Evolutionary conservation across 179 eudicot genomes (phyloP).

Genomic region (Monotropa hypopitys): DNA sequence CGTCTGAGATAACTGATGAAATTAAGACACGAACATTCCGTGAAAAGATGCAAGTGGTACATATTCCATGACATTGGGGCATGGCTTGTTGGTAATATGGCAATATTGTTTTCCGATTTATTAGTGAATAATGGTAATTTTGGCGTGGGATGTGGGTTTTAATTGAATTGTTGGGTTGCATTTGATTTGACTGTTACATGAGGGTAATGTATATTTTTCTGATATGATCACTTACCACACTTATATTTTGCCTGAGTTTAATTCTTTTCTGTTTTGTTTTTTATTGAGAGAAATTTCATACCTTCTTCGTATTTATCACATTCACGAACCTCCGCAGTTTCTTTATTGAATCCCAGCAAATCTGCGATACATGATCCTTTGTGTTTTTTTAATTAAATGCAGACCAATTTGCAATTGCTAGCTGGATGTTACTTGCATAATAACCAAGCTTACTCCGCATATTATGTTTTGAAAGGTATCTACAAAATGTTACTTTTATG

Average conservation of each 20-base stretch:
- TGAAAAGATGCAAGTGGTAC: background rate
- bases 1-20: background rate
- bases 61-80: background rate
- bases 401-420: slow-evolving; percentile 78
- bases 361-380: background rate
- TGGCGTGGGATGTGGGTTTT: background rate
- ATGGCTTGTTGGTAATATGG: background rate
- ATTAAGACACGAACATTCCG: background rate
- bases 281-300: background rate
- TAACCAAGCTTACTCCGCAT: slow-evolving; percentile 88
- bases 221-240: background rate
- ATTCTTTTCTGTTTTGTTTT: background rate
- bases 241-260: background rate
- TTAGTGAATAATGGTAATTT: background rate
- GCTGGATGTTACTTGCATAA: slow-evolving; percentile 82
- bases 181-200: background rate
- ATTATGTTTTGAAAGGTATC: slow-evolving; percentile 76
- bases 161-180: background rate
- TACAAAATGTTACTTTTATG: background rate
- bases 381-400: slow-evolving; percentile 14
- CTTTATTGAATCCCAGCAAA: background rate
- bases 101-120: background rate
- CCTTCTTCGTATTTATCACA: background rate
- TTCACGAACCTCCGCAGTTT: background rate
- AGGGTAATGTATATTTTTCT: background rate